These are phyloP conservation scores for Dalbergia oliveri DNA, from an alignment of 306 rosid species.

Conservation along the genomic window DNA sequence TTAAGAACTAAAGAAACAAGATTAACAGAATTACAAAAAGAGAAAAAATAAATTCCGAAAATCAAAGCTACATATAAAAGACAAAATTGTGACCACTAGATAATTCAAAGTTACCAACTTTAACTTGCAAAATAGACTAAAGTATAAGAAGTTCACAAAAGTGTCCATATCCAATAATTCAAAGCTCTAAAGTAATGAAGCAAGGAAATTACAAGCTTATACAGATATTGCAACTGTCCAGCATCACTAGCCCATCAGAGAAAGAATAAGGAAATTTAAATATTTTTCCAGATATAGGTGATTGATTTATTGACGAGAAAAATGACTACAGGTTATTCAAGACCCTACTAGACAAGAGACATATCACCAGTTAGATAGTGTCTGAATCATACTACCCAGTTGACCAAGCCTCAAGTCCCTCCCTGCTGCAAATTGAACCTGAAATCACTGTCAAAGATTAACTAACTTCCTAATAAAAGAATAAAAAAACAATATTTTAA, in stretches of 20 bases:
- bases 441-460: constrained; percentile 49
- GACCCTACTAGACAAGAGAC: constrained; percentile 32
- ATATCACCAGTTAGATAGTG: constrained; percentile 86
- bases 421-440: constrained; percentile 99
- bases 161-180: constrained; percentile 11
- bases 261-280: neutral
- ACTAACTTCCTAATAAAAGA: constrained; percentile 21
- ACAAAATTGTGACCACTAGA: constrained; percentile 9
- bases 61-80: neutral
- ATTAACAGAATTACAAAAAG: neutral
- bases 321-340: neutral
- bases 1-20: neutral
- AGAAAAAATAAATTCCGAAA: neutral
- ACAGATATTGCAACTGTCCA: neutral
- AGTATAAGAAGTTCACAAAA: neutral
- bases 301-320: constrained; percentile 25
- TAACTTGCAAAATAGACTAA: constrained; percentile 12
- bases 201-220: constrained; percentile 4
- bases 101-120: neutral
- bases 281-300: neutral
- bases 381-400: constrained; percentile 90
- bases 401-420: constrained; percentile 96
- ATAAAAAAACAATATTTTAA: too few relatives aligned
- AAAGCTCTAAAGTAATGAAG: constrained; percentile 10
- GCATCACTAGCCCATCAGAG: neutral